Base-by-base conservation (phyloP, 192 early-diverging fungal species). In the Backusella mclennaniae region DNA sequence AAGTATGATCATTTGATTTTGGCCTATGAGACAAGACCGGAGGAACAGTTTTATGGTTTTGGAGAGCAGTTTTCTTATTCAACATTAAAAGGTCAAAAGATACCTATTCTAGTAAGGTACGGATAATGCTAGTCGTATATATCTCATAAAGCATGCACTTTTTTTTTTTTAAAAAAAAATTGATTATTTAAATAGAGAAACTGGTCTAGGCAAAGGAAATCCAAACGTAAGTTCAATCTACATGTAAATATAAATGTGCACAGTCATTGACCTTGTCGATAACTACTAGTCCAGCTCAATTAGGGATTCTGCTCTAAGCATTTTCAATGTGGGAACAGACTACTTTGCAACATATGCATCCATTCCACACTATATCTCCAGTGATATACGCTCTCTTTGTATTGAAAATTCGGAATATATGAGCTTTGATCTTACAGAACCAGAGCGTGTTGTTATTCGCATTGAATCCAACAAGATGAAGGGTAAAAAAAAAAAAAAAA, bases 31-130 rank as follows among this genome's bases (percentile, higher is more conserved):
- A 76, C 75, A 12, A 39, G 67, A 23, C 63, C 31, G 12, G 82
- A 76, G 5, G 83, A 84, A 77, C 52, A 80, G 2, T 76, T 84
- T 66, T 84, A 83, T 77, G 83, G 83, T 0, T 84, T 84, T 77
- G 83, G 83, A 38, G 77, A 84, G 63, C 83, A 84, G 35, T 77
- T 76, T 29, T 44, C 42, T 21, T 76, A 59, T 59, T 63, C 59
- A 19, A 71, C 70, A 35, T 31, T 77, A 15, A 84, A 84, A 66
- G 83, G 83, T 14, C 67, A 83, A 41, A 83, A 83, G 46, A 63
- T 84, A 14, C 82, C 83, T 35, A 77, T 84, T 39, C 71, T 79
- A 29, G 73, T 79, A 26, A 67, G 77, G 77, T 74, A 52, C 38
- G 11, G 38, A 39, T 12, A 39, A 39, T 39, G 33, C 33, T 33